Evolutionary conservation across 1,139 yeast species (phyloP).

Genomic region (Hyphopichia buzzinii): DNA sequence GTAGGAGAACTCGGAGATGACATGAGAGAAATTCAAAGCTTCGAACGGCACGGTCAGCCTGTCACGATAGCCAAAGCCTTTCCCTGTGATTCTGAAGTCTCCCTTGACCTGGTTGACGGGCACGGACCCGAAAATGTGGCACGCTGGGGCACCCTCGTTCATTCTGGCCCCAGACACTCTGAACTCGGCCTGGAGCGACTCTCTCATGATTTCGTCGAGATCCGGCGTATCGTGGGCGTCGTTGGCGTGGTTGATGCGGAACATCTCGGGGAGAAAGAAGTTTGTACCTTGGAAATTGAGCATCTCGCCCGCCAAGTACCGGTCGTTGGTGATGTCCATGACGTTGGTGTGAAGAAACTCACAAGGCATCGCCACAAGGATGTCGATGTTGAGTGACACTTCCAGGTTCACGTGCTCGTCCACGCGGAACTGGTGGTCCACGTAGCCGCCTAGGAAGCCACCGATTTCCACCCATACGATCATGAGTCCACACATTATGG

Average conservation of each 20-base stretch:
- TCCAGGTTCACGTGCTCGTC: slow-evolving; percentile 60
- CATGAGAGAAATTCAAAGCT: slow-evolving; percentile 75
- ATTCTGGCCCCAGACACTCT: slow-evolving; percentile 36
- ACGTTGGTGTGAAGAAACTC: slow-evolving; percentile 71
- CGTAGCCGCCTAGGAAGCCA: slow-evolving; percentile 77
- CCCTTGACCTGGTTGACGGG: slow-evolving; percentile 88
- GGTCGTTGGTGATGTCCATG: slow-evolving; percentile 73
- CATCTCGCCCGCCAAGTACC: slow-evolving; percentile 72
- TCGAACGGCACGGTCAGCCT: slow-evolving; percentile 45
- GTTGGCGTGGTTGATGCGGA: slow-evolving; percentile 42
- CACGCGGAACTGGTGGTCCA: slow-evolving; percentile 76
- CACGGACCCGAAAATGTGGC: slow-evolving; percentile 83
- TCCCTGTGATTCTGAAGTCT: slow-evolving; percentile 79
- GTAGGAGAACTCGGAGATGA: slow-evolving; percentile 81
- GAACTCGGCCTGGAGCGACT: slow-evolving; percentile 64
- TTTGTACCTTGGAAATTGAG: slow-evolving; percentile 63
- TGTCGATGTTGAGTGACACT: slow-evolving; percentile 71
- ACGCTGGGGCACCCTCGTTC: slow-evolving; percentile 66
- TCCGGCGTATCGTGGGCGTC: slow-evolving; percentile 59
- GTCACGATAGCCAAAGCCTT: slow-evolving; percentile 60
- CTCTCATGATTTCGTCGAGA: slow-evolving; percentile 62
- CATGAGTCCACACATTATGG: slow-evolving; percentile 59
- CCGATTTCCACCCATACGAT: slow-evolving; percentile 87
- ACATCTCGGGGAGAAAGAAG: slow-evolving; percentile 52
- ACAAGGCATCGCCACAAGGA: slow-evolving; percentile 85